Base-by-base conservation (phyloP, 352 stramenopile genomes). In the Thalassiosira hispida region DNA sequence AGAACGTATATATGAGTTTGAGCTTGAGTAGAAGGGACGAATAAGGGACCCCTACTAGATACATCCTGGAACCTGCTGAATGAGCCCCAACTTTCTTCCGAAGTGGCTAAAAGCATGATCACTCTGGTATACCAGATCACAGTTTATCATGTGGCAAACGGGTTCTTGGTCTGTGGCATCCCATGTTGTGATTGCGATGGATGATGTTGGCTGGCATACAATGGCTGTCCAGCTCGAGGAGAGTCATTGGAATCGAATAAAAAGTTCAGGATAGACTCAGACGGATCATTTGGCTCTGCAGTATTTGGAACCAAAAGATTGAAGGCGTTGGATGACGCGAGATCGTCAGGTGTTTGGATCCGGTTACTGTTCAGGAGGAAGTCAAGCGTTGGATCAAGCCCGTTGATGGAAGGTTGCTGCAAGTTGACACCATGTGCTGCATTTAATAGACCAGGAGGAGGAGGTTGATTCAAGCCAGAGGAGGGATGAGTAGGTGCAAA, bases 241-340 rank as follows among this genome's bases (percentile, higher is more conserved):
- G 38, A 31, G 35, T 70, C 47, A 57, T 73, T 73, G 0, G 49
- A 40, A 38, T 77, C 67, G 59, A 82, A 82, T 35, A 82, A 73
- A 56, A 82, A 82, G n/a, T 76, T 82, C 22, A 82, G 65, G 9
- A 82, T 68, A 23, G 74, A 81, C 14, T 75, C 56, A 14, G 44
- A 31, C 44, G 73, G 63, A 51, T 75, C 59, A 33, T 77, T 59
- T 7, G 55, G 27, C 33, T 61, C 53, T 4, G 44, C 7, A 4
- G 29, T 16, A 23, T 23, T 4, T 20, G 29, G 38, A 53, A 66
- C 20, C 25, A 66, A 7, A 9, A 61, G 31, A 76, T 69, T 46
- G 23, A 71, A 60, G 56, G 47, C 18, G 23, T 59, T 40, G 2
- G 73, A 75, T 25, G 46, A 57, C 23, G 59, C 53, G 9, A 60